Base-by-base conservation (phyloP, 495 filamentous ascomycete genomes). In the Xylaria acuta region DNA sequence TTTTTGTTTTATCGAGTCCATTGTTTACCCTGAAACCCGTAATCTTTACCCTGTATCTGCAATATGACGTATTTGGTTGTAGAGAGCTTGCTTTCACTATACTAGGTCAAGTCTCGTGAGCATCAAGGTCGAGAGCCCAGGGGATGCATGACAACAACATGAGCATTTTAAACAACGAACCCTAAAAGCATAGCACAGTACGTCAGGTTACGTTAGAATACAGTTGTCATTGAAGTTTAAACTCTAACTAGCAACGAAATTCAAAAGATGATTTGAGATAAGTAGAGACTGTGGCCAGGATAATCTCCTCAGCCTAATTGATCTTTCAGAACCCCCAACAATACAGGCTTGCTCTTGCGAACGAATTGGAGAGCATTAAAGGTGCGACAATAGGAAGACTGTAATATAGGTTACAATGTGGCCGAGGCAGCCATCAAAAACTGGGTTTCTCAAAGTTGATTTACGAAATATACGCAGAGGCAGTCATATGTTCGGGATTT, bases 351-450 rank as follows among this genome's bases (percentile, higher is more conserved):
- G 27, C 14, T 30, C 9, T 54, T 7, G 36, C 36, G 25, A 16
- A 27, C n/a, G 16, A 64, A 8, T 49, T 18, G 53, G 53, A 34
- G 41, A 64, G 41, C 5, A 20, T 64, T 9, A 34, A 49, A 60
- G 32, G 32, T 32, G 32, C 18, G 14, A 38, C 18, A 47, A 18
- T 53, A 53, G 20, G 64, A 53, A 53, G 4, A 32, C 36, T 27
- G 41, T 34, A 25, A 12, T 45, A 47, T 54, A 76, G 71, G 73
- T 75, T 36, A 71, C 72, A 72, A 72, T 60, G 75, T 76, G 69
- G 77, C 73, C 73, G 77, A 59, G 75, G 77, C 77, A 70, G 72
- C 75, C 70, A 75, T 27, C 54, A 74, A 69, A 43, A 38, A 76
- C 71, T 63, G 75, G 71, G 51, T 75, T 69, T 74, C 75, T 75